Evolutionary conservation across 441 rosid species (phyloP).

Genomic region (Mallotus japonicus): DNA sequence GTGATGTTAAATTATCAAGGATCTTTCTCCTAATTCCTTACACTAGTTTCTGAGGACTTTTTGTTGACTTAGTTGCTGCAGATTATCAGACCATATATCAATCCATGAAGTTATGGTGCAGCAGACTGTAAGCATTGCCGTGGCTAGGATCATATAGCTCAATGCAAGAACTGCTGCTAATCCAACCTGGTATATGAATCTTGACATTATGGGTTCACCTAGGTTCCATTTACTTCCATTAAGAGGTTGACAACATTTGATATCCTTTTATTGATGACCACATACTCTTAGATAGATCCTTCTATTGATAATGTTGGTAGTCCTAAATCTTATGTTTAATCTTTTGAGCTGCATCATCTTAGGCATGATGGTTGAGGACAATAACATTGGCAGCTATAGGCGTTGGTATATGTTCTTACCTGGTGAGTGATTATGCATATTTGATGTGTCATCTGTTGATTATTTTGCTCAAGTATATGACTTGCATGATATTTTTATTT

Average conservation of each 20-base stretch:
- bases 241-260: neutral
- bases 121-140: no score
- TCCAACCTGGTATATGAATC: no score
- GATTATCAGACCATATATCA: no score
- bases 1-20: no score
- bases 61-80: no score
- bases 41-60: no score
- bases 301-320: neutral
- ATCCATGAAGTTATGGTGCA: no score
- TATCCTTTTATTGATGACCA: neutral
- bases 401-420: conserved; percentile 74
- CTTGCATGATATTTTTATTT: conserved; percentile 3
- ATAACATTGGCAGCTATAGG: conserved; percentile 70
- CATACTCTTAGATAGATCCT: neutral
- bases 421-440: conserved; percentile 53
- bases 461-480: neutral
- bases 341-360: conserved; percentile 8
- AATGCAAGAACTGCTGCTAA: no score
- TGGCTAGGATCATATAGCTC: no score
- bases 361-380: conserved; percentile 93
- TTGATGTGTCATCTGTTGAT: neutral
- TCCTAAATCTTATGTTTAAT: conserved; percentile 14
- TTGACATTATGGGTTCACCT: no score
- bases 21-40: no score
- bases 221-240: neutral